phyloP scores from a whole-genome alignment of 306 rosid genomes.

The Adenanthera pavonina region DNA sequence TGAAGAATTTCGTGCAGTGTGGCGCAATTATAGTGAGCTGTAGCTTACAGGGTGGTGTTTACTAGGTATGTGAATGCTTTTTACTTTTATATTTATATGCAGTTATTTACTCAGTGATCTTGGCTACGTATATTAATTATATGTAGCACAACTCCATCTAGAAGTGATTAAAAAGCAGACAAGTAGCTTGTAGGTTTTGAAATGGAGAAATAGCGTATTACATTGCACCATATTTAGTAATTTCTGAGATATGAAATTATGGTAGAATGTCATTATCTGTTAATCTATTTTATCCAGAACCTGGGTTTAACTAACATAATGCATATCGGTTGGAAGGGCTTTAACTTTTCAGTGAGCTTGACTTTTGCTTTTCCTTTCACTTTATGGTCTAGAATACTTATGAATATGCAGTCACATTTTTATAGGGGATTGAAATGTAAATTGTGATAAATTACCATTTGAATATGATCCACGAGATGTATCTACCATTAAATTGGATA shows the following conservation, averaged over 20 bases:
- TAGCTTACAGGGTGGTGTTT: slow-evolving; percentile 49
- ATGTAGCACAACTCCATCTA: background rate
- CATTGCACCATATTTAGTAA: background rate
- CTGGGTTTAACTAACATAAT: background rate
- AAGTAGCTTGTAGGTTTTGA: slow-evolving; percentile 16
- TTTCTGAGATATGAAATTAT: background rate
- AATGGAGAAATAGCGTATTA: slow-evolving; percentile 1
- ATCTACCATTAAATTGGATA: slow-evolving; percentile 5
- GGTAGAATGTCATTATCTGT: slow-evolving; percentile 1
- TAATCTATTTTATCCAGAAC: slow-evolving; percentile 1
- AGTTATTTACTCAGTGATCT: slow-evolving; percentile 10
- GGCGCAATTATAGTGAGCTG: slow-evolving; percentile 99
- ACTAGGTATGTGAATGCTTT: slow-evolving; percentile 57
- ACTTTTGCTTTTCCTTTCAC: slow-evolving; percentile 13
- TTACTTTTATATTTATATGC: slow-evolving; percentile 26
- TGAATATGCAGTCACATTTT: background rate
- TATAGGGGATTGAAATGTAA: background rate
- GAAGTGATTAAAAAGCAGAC: slow-evolving; percentile 35
- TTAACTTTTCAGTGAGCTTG: background rate
- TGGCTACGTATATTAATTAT: background rate
- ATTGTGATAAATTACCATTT: background rate
- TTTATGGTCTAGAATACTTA: background rate
- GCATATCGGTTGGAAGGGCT: background rate
- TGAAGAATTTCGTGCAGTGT: slow-evolving; percentile 97
- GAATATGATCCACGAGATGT: slow-evolving; percentile 12